Base-by-base conservation (phyloP, 176 grass and related monocot species). In the Tillandsia leiboldiana region DNA sequence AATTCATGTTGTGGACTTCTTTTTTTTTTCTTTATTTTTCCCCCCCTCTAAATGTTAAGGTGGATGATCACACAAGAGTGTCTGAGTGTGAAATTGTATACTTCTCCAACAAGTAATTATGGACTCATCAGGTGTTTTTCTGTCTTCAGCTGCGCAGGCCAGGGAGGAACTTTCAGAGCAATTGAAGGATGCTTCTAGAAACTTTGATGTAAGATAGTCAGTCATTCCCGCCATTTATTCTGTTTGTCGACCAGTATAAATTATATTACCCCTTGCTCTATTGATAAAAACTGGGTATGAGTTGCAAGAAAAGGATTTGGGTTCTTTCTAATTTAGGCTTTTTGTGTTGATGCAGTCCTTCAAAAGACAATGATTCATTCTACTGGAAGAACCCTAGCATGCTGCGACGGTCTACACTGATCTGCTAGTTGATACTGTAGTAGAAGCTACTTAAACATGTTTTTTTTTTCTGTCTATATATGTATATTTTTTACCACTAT, bases 331-430 rank as follows among this genome's bases (percentile, higher is more conserved):
- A n/a, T 61, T 59, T 23, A 20, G 10, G 20, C 20, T n/a, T 61
- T 15, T n/a, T 15, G 15, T 22, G 56, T 61, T 61, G 20, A 48
- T 68, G 68, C 87, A 89, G 87, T 72, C 67, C 3, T 89, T 89
- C 79, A 89, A 59, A 69, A 70, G 24, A 28, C 82, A 73, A 82
- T 70, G 13, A 28, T 67, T 27, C 9, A 17, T 48, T 53, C 0
- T 10, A 0, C 22, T 23, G 56, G 56, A 61, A 9, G 17, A 9
- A 9, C 17, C 22, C 5, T 6, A 42, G 33, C 6, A 42, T 42
- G 33, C 1, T 42, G 33, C 33, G 5, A 42, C 6, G 33, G 4
- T 42, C 33, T 42, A 42, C 33, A 42, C 33, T 42, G 33, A 42
- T 42, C 33, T 42, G 33, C 33, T 42, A 42, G 33, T 42, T 42